Evolutionary conservation across 2,329 filamentous ascomycete species (phyloP).

Genomic region (Fusarium sp.): DNA sequence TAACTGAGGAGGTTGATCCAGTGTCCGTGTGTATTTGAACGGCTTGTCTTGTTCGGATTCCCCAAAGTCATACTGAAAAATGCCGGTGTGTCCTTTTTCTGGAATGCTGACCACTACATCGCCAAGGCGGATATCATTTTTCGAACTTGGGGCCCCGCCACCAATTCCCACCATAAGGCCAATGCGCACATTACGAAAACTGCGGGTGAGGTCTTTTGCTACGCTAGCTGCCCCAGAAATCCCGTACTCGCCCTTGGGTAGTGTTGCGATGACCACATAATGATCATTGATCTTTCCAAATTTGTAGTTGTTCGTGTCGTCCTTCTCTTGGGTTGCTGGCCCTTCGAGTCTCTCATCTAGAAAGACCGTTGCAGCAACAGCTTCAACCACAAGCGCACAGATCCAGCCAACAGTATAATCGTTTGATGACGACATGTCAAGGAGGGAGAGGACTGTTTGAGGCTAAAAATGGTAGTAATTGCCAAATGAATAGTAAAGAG

Average conservation of each 20-base stretch:
- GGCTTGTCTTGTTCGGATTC: constrained; percentile 26
- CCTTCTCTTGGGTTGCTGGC: accelerated
- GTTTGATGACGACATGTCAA: neutral
- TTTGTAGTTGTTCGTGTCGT: neutral
- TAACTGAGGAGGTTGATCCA: constrained; percentile 28
- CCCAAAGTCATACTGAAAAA: constrained; percentile 45
- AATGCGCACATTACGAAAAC: accelerated
- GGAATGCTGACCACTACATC: constrained; percentile 44
- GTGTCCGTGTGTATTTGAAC: constrained; percentile 12
- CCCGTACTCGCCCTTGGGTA: accelerated
- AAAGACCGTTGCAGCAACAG: neutral
- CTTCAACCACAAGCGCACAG: neutral
- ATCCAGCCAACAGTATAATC: neutral
- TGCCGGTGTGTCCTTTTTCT: neutral
- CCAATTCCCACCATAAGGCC: constrained; percentile 39
- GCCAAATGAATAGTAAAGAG: too few relatives aligned
- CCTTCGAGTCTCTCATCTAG: neutral
- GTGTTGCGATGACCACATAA: accelerated
- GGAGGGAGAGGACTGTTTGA: accelerated
- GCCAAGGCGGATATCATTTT: constrained; percentile 53
- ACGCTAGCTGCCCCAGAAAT: accelerated
- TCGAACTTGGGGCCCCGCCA: constrained; percentile 53
- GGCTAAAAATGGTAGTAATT: too few relatives aligned
- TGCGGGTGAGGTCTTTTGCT: neutral
- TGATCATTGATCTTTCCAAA: accelerated